These are phyloP conservation scores for Verbena officinalis DNA, from an alignment of 257 asterid genomes.

Conservation along the genomic window DNA sequence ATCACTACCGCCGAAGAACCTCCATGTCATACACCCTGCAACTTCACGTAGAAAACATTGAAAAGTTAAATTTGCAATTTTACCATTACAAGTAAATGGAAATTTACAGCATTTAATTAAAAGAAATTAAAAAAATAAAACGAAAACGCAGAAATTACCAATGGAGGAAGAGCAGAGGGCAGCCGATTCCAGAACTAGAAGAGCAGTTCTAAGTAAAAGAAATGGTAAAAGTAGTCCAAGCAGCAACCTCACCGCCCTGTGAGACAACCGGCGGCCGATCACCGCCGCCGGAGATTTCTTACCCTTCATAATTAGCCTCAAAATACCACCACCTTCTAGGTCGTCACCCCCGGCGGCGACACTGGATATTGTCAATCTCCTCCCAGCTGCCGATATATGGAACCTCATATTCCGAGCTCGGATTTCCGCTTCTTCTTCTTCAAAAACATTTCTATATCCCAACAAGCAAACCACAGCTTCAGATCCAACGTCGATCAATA, in stretches of 20 bases:
- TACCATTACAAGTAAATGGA: background rate
- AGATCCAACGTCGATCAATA: constrained; percentile 30
- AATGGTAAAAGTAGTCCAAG: constrained; percentile 59
- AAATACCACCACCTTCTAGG: constrained; percentile 30
- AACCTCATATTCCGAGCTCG: constrained; percentile 51
- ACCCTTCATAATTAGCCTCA: constrained; percentile 45
- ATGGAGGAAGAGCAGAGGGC: constrained; percentile 67
- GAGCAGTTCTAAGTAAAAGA: constrained; percentile 59
- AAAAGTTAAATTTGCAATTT: background rate
- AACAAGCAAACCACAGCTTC: constrained; percentile 22
- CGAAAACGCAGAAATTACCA: constrained; percentile 37
- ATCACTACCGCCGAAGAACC: constrained; percentile 80
- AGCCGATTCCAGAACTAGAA: constrained; percentile 69
- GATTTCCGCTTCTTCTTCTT: constrained; percentile 42
- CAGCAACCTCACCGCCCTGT: constrained; percentile 57
- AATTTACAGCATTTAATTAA: constrained; percentile 11
- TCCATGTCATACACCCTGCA: constrained; percentile 75
- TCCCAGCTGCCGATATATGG: constrained; percentile 48
- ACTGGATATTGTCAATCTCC: constrained; percentile 45
- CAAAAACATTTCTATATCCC: constrained; percentile 28
- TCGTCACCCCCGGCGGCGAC: constrained; percentile 40
- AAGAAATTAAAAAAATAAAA: background rate
- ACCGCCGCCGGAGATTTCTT: constrained; percentile 39
- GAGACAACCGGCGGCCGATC: constrained; percentile 47
- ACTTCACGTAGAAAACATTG: constrained; percentile 18